Evolutionary conservation across 768 basidiomycete species (phyloP).

Genomic region (Peribolospora kevripleyi): DNA sequence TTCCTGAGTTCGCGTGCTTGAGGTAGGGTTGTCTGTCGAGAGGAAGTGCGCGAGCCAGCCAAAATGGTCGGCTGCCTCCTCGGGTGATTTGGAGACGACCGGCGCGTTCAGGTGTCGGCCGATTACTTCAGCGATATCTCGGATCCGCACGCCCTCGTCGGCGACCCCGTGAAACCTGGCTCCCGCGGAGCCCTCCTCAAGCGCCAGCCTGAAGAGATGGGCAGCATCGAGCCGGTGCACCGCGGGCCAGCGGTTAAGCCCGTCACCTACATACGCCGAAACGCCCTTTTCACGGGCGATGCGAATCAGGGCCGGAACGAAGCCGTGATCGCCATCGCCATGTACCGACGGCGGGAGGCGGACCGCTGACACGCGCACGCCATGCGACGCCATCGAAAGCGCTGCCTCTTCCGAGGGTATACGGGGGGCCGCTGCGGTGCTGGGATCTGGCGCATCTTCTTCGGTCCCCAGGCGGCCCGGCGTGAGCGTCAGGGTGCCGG

Average conservation of each 20-base stretch:
- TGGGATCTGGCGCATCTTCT: neutral
- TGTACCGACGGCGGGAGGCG: slow-evolving; percentile 2
- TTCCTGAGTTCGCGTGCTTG: slow-evolving; percentile 6
- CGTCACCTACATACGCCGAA: neutral
- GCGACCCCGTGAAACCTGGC: slow-evolving; percentile 6
- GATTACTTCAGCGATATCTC: slow-evolving; percentile 5
- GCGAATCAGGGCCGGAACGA: neutral
- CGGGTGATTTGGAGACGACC: slow-evolving; percentile 1
- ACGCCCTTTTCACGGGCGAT: neutral
- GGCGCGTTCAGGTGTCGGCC: slow-evolving; percentile 5
- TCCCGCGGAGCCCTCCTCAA: slow-evolving; percentile 9
- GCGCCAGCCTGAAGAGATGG: slow-evolving; percentile 8
- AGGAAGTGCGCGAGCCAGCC: slow-evolving; percentile 4
- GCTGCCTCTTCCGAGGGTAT: neutral
- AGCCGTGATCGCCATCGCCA: neutral
- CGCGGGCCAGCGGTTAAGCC: slow-evolving; percentile 8
- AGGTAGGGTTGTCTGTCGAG: neutral
- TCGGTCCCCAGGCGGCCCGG: neutral
- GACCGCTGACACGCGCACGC: neutral
- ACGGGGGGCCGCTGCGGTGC: neutral
- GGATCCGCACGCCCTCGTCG: slow-evolving; percentile 3
- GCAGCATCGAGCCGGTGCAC: slow-evolving; percentile 14
- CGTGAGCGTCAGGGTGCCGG: slow-evolving; percentile 4
- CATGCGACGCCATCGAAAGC: neutral
- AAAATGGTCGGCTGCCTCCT: slow-evolving; percentile 4